Base-by-base conservation (phyloP, 2,329 filamentous ascomycete species). In the Neofusicoccum umdonicola region DNA sequence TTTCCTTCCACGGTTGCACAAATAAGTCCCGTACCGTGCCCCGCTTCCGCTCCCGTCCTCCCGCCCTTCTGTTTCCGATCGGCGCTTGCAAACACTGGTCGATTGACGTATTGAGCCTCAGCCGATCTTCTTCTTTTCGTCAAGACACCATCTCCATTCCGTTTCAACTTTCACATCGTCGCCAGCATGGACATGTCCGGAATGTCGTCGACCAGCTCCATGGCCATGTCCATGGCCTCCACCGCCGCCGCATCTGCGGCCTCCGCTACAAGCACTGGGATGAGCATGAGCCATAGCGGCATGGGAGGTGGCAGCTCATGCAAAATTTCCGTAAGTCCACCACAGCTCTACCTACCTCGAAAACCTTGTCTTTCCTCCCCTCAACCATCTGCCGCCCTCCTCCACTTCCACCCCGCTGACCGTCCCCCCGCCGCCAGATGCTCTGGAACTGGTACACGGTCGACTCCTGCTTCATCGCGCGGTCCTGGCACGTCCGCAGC, bases 361-460 rank as follows among this genome's bases (percentile, higher is more conserved):
- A 2, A 2, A 2, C 3, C 19, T 37, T n/a, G 17, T 17, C 22
- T 8, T 17, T 34, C 3, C 6, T 17, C 50, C 11, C 19, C 7
- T 27, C n/a, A 6, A 39, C 34, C 15, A 37, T 37, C 8, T 2
- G 8, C 8, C 19, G 15, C 37, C n/a, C n/a, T 17, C 12, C 22
- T 41, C 8, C 19, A 42, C 3, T 22, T n/a, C 27, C 27, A 37
- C 27, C 1, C 3, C 35, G 19, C 54, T 60, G n/a, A 60, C 56
- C n/a, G 3, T 3, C n/a, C 11, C 6, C n/a, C 11, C 7, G 2
- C 31, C 13, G 27, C 4, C 52, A 91, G 88, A 93, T 92, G 90
- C 80, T 91, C 44, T 92, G 90, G 89, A 93, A 92, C 76, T 91
- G 89, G 88, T 83, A 90, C 75, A 89, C 88, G 3, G 79, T 90